Percentiles rank a stretch among this genome's conserved stretches.
These are phyloP conservation scores for Acacia crassicarpa DNA, from an alignment of 306 rosid species.

Conservation along the genomic window DNA sequence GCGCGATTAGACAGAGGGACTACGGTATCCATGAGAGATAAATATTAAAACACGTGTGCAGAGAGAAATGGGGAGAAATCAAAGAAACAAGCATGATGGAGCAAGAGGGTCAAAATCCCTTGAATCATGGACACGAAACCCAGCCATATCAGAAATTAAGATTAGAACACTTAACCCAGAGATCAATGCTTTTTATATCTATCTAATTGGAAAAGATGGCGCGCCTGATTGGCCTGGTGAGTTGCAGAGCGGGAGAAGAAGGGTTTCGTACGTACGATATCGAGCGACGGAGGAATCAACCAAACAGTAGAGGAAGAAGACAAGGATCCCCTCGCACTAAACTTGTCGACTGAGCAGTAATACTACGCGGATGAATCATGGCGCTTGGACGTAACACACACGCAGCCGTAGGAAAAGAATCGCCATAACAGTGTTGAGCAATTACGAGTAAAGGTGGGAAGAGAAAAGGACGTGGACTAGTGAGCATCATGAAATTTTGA, in stretches of 20 bases:
- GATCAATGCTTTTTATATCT: background rate
- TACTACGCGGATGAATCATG: background rate
- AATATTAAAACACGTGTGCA: conserved; percentile 21
- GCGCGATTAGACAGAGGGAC: conserved; percentile 24
- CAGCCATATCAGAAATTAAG: background rate
- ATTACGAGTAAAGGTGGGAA: background rate
- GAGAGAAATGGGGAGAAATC: conserved; percentile 26
- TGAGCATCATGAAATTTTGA: background rate
- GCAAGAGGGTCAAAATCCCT: background rate
- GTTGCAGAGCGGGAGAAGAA: background rate
- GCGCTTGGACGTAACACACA: background rate
- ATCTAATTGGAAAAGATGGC: background rate
- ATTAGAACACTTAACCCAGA: conserved; percentile 15
- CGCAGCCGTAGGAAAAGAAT: conserved; percentile 15
- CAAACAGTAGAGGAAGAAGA: background rate
- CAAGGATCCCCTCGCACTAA: conserved; percentile 9
- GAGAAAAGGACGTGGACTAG: background rate
- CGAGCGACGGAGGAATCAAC: background rate
- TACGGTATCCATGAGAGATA: conserved; percentile 5
- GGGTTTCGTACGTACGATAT: background rate
- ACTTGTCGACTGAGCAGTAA: background rate
- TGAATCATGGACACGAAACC: background rate
- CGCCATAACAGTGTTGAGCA: background rate
- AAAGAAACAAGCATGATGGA: conserved; percentile 11
- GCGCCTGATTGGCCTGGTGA: background rate